Base-by-base conservation (phyloP, 257 asterid genomes). In the Jacaranda mimosifolia region DNA sequence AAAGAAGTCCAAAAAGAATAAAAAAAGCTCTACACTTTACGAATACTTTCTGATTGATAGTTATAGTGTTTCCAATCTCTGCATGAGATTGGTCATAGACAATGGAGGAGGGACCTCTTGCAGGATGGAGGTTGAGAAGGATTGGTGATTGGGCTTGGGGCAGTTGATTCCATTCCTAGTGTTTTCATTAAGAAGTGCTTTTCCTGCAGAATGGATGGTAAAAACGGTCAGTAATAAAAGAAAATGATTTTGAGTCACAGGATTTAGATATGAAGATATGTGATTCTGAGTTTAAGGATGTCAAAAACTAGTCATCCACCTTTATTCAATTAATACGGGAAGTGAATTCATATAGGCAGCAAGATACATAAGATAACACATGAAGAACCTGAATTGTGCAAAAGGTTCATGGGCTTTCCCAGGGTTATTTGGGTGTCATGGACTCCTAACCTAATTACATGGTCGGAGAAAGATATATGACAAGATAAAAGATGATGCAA, bases 41-140 rank as follows among this genome's bases (percentile, higher is more conserved):
- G 80, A 72, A 82, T 79, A 87, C 80, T 77, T 74, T 26, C 71
- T 72, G 62, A 73, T 53, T 35, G 85, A 81, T 74, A 77, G 83
- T 70, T 60, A 56, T 81, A 81, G 83, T 42, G 86, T 75, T 63
- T 81, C 81, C 80, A 79, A 77, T 35, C 81, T 77, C 86, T 5
- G 74, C 86, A 67, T 56, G 80, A 63, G 68, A 71, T 57, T 39
- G 84, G 85, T 96, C 90, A 96, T 73, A 93, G 94, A 76, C 97
- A 91, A 81, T 94, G 94, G 82, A 96, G 97, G 82, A 96, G 98
- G 81, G 96, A 92, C 85, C 98, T 90, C 92, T 96, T 96, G 97
- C 98, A 96, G 48, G 86, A 79, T 72, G 97, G 98, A 82, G 97
- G 86, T 57, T 90, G 92, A 46, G 98, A 80, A 77, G 87, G 84